Base-by-base conservation (phyloP, 768 basidiomycete species). In the Boletus eberwhitei region DNA sequence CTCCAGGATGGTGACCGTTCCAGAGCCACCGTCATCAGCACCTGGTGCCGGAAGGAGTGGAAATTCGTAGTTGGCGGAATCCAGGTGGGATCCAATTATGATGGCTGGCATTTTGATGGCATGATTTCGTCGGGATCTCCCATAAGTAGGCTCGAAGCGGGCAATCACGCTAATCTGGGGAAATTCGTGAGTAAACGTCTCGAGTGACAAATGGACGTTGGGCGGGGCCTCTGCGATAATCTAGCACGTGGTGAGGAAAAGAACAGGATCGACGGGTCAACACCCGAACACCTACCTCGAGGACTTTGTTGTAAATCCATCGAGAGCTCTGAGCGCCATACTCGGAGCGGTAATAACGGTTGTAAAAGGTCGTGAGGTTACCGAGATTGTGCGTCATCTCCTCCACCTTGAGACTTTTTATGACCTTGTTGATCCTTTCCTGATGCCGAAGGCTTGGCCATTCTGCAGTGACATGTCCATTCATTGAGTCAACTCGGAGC, bases 1-100 rank as follows among this genome's bases (percentile, higher is more conserved):
- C 72, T 90, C 90, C 38, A 90, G 71, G 59, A 90, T 87, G n/a
- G 84, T 86, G 51, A 89, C 85, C n/a, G 78, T 80, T 58, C 89
- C 89, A 57, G 86, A 75, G 16, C 79, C 80, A 48, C 79, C 77
- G 57, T 80, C 80, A 48, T 80, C 79, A 0, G 75, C 76, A 46
- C 80, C 79, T 29, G 79, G 79, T 13, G 77, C 77, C 24, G 74
- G 73, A 38, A 76, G 75, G 36, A 61, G 67, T 3, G 72, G 70
- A 0, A 75, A 75, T 39, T 58, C 74, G 59, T 63, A 66, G 58
- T 77, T 77, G 59, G 74, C 73, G 7, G 73, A 77, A 53, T 78
- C 76, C 61, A 78, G 72, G 53, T 77, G 77, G 9, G 74, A 72
- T 19, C 73, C 76, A 38, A 78, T 55, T 49, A 78, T 73, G 36